phyloP scores from a whole-genome alignment of 441 rosid species.

The Pelargonium cotyledonis region DNA sequence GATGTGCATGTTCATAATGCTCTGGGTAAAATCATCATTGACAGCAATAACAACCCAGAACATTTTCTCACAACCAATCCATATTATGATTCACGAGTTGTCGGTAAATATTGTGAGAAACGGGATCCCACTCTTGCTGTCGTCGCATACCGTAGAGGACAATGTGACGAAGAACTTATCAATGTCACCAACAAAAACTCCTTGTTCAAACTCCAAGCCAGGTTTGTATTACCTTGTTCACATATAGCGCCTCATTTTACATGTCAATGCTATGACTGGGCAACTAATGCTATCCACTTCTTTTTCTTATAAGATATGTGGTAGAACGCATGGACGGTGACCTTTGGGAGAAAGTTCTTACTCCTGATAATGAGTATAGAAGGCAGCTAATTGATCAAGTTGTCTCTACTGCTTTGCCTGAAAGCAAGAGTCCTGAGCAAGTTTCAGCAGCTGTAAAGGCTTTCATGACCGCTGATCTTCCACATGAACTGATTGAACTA shows the following conservation, averaged over 20 bases:
- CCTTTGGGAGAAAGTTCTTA: slow-evolving; percentile 97
- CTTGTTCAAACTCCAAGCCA: slow-evolving; percentile 94
- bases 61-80: slow-evolving; percentile 99
- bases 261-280: slow-evolving; percentile 5
- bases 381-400: slow-evolving; percentile 99
- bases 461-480: slow-evolving; percentile 99
- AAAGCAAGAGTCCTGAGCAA: slow-evolving; percentile 99
- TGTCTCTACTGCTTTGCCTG: slow-evolving; percentile 98
- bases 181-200: slow-evolving; percentile 97
- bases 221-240: slow-evolving; percentile 41
- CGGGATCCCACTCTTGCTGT: slow-evolving; percentile 99
- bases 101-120: slow-evolving; percentile 98
- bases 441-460: slow-evolving; percentile 99
- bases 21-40: slow-evolving; percentile 97
- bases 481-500: slow-evolving; percentile 98
- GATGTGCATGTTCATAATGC: slow-evolving; percentile 99
- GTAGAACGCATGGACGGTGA: slow-evolving; percentile 99
- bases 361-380: slow-evolving; percentile 84
- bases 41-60: slow-evolving; percentile 98
- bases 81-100: slow-evolving; percentile 93
- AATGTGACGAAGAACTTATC: slow-evolving; percentile 95
- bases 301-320: slow-evolving; percentile 60
- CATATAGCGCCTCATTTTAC: slow-evolving; percentile 10
- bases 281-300: slow-evolving; percentile 14
- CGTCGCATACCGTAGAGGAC: slow-evolving; percentile 97